These are phyloP conservation scores for Wickerhamiella spandovensis DNA, from an alignment of 805 yeast genomes.

Conservation along the genomic window DNA sequence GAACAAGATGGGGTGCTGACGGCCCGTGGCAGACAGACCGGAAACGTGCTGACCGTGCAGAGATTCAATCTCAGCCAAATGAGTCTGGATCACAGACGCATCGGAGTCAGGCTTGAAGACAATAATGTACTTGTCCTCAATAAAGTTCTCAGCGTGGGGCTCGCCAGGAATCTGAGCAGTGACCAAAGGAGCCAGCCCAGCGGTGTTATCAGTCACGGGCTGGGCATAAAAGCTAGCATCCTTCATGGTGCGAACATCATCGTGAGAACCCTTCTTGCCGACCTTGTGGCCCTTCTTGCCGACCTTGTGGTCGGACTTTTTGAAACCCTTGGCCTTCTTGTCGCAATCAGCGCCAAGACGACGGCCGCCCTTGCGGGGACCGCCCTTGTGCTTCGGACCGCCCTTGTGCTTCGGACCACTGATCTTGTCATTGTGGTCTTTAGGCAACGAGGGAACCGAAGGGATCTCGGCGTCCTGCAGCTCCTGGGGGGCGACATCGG, in stretches of 20 bases:
- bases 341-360: background rate
- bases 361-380: background rate
- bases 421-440: background rate
- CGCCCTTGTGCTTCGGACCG: background rate
- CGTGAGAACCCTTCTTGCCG: background rate
- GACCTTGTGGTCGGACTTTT: background rate
- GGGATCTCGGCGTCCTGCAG: background rate
- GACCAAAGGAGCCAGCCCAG: background rate
- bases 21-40: constrained; percentile 28
- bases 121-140: constrained; percentile 47
- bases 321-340: background rate
- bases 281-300: background rate
- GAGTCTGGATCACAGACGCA: constrained; percentile 44
- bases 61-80: constrained; percentile 48
- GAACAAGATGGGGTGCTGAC: constrained; percentile 19
- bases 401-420: background rate
- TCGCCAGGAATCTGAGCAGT: background rate
- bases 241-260: background rate
- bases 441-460: background rate
- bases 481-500: background rate
- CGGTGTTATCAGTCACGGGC: background rate
- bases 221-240: background rate
- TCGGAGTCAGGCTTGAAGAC: constrained; percentile 60
- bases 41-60: constrained; percentile 18
- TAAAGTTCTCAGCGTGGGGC: constrained; percentile 3